A percentile compares a stretch with the other conserved stretches of the same genome.
Conservation (phyloP, 441 rosid genomes). For the Pelargonium fulgidum region DNA sequence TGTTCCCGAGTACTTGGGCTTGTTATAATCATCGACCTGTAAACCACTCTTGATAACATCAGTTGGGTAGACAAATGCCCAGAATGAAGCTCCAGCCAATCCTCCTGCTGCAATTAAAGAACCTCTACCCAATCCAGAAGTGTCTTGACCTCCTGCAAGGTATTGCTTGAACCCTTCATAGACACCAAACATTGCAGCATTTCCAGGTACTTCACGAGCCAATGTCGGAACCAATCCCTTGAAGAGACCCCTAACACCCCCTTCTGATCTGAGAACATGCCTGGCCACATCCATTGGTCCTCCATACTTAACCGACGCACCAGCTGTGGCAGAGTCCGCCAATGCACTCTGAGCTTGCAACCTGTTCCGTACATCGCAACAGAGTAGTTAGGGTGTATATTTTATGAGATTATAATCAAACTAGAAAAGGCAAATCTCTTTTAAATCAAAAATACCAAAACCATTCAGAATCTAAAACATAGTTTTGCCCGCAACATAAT, state of each 20-base stretch:
- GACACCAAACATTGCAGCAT: conserved; percentile 75
- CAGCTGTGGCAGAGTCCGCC: conserved; percentile 45
- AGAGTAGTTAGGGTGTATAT: background rate
- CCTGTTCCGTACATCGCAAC: conserved; percentile 34
- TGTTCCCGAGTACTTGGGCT: conserved; percentile 67
- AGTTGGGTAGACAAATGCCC: conserved; percentile 75
- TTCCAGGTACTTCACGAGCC: conserved; percentile 89
- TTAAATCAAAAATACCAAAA: background rate
- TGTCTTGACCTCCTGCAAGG: conserved; percentile 78
- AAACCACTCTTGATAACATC: conserved; percentile 88
- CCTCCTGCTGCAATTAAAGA: conserved; percentile 80
- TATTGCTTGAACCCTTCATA: conserved; percentile 68
- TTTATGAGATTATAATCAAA: background rate
- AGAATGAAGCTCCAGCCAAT: conserved; percentile 73
- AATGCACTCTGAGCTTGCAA: conserved; percentile 83
- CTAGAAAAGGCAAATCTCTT: background rate
- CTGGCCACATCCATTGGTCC: conserved; percentile 98
- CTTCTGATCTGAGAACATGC: conserved; percentile 77
- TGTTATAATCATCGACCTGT: conserved; percentile 79
- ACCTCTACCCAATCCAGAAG: conserved; percentile 79
- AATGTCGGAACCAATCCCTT: conserved; percentile 84
- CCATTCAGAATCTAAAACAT: too few species aligned
- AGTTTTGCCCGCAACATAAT: too few species aligned
- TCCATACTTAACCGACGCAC: conserved; percentile 58
- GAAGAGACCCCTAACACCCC: conserved; percentile 70